phyloP scores from a whole-genome alignment of 108 stramenopile species.

The Seminavis robusta region DNA sequence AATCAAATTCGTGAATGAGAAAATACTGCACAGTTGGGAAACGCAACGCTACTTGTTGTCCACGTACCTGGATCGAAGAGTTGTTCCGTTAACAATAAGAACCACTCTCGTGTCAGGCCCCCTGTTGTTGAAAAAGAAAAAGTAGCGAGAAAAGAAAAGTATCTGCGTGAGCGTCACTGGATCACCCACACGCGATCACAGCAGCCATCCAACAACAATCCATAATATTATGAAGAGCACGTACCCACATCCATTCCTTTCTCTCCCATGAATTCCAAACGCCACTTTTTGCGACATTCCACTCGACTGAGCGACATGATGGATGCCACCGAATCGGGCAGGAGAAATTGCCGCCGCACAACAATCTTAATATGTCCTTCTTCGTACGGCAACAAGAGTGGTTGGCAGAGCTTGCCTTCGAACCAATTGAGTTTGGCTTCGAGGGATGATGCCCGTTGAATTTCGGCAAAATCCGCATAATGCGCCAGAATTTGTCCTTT shows the following conservation, averaged over 20 bases:
- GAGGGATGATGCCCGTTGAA: no score
- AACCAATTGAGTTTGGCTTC: slow-evolving; percentile 86
- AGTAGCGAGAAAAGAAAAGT: no score
- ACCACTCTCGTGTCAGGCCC: slow-evolving; percentile 88
- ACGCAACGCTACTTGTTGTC: slow-evolving; percentile 60
- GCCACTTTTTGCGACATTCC: slow-evolving; percentile 72
- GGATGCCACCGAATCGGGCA: slow-evolving; percentile 56
- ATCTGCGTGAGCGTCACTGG: no score
- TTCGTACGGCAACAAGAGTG: slow-evolving; percentile 24
- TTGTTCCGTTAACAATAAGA: slow-evolving; percentile 56
- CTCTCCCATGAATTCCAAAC: slow-evolving; percentile 81
- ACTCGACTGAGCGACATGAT: slow-evolving; percentile 50
- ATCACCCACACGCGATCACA: no score
- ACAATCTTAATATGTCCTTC: slow-evolving; percentile 2
- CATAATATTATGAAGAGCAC: no score
- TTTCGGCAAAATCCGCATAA: no score
- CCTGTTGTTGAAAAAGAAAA: no score
- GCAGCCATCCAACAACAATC: no score
- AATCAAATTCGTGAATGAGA: slow-evolving; percentile 43
- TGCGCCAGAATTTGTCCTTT: no score
- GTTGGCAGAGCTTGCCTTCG: no score
- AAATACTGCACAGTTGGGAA: slow-evolving; percentile 74
- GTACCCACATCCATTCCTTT: slow-evolving; percentile 87
- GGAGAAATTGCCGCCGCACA: slow-evolving; percentile 33
- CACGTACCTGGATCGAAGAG: slow-evolving; percentile 86